Base-by-base conservation (phyloP, 148 eudicot species). In the Silene latifolia region DNA sequence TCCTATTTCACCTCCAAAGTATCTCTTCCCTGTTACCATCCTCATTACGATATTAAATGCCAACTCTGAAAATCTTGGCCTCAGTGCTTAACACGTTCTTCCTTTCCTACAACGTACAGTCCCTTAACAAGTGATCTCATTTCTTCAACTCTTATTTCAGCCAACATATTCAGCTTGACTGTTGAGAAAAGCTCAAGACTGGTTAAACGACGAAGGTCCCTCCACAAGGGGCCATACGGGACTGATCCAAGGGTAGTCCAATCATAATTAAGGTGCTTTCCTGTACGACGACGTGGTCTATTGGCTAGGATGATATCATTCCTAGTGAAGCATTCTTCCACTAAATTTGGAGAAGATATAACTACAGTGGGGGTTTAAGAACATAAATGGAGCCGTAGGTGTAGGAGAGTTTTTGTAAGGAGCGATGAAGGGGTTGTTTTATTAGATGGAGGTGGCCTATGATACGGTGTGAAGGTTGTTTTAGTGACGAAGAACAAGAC, bases 11-110 rank as follows among this genome's bases (percentile, higher is more conserved):
- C 9, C 20, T 13, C 83, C 87, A 17, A 23, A 82, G 58, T 76
- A 88, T 23, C 78, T 53, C 67, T 84, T 88, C 39, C 87, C 85
- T 0, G 85, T 67, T 4, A 88, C 35, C 74, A 84, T 86, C 48
- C 77, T 57, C 81, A 74, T 82, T 9, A 86, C 11, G 2, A 80
- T 62, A 64, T 88, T 84, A 56, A 82, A 79, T 0, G 87, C 15
- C 24, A 88, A 39, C 25, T 81, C 89, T 2, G 76, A 60, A 8
- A 86, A 48, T 35, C 74, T 77, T 2, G 79, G 46, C 39, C 68
- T 73, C 80, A 88, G 39, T 5, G 80, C 63, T 48, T 70, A 1
- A 7, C 74, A 13, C 67, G 62, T 21, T 48, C 42, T 11, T 47
- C 57, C 46, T 56, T 14, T 5, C 69, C 72, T 6, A 8, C 19